These are phyloP conservation scores for Melaleuca quinquenervia DNA, from an alignment of 345 rosid species.

Conservation along the genomic window DNA sequence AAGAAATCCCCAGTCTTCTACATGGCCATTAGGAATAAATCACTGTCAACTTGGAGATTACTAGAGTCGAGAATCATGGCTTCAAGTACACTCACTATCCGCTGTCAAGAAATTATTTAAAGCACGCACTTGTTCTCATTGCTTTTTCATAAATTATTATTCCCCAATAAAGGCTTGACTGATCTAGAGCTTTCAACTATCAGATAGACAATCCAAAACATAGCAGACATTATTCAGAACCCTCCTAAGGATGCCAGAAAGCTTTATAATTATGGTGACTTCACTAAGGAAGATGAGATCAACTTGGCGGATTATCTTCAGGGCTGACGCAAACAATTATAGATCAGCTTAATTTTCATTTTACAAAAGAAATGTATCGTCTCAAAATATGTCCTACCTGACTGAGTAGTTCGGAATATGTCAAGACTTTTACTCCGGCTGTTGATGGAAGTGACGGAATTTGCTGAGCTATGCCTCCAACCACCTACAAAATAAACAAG, in stretches of 20 bases:
- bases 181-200: background rate
- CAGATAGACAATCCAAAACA: background rate
- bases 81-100: background rate
- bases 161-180: background rate
- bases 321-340: background rate
- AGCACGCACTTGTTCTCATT: background rate
- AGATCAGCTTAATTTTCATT: background rate
- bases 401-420: constrained; percentile 62
- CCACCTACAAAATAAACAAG: constrained; percentile 45
- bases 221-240: background rate
- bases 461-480: constrained; percentile 77
- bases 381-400: constrained; percentile 44
- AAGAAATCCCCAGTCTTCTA: background rate
- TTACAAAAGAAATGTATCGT: background rate
- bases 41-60: background rate
- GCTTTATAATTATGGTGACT: background rate
- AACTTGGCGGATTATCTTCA: background rate
- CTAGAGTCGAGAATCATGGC: background rate
- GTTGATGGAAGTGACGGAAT: constrained; percentile 75
- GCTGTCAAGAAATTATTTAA: background rate
- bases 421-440: constrained; percentile 56
- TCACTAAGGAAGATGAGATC: background rate
- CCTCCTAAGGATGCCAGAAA: background rate
- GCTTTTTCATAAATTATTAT: background rate
- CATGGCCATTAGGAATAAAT: background rate